Percentiles rank a stretch among this genome's conserved stretches.
Conservation (phyloP, 1,284 basidiomycete genomes). For the Microstroma glucosiphilum region DNA sequence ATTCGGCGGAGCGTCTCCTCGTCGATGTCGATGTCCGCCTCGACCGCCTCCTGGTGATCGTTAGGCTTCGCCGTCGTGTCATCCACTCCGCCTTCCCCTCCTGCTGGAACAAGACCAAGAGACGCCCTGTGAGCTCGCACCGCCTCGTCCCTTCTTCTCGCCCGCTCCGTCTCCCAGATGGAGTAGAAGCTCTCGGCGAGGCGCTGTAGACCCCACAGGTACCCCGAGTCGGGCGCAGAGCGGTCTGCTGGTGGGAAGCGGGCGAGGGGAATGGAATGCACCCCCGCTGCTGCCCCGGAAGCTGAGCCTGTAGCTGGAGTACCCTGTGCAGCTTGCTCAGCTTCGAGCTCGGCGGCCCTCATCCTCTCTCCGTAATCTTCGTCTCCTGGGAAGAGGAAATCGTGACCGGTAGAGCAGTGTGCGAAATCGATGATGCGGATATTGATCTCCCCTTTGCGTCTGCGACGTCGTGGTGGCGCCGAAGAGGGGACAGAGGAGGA, state of each 20-base stretch:
- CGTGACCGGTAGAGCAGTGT: conserved; percentile 89
- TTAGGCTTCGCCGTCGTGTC: conserved; percentile 6
- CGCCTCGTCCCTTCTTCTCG: conserved; percentile 16
- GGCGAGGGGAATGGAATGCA: conserved; percentile 29
- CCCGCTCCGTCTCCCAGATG: conserved; percentile 42
- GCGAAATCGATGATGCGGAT: conserved; percentile 98
- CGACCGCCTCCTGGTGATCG: conserved; percentile 19
- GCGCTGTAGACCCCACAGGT: conserved; percentile 82
- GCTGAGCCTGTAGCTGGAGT: background rate
- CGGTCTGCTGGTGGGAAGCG: conserved; percentile 82
- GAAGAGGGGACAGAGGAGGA: conserved; percentile 10
- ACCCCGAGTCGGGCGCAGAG: conserved; percentile 83
- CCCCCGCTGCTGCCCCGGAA: background rate
- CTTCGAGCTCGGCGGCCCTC: conserved; percentile 14
- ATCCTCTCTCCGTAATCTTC: conserved; percentile 21
- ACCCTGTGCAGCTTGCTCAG: conserved; percentile 1
- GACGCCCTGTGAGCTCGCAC: conserved; percentile 6
- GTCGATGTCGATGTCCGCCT: conserved; percentile 18
- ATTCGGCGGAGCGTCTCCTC: conserved; percentile 1
- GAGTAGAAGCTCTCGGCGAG: conserved; percentile 63
- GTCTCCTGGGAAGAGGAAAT: conserved; percentile 64
- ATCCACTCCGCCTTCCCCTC: background rate
- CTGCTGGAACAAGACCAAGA: background rate
- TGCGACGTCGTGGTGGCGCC: conserved; percentile 14
- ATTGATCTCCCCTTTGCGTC: conserved; percentile 76